Conservation (phyloP, 306 rosid genomes). For the Astragalus glycyphyllos region DNA sequence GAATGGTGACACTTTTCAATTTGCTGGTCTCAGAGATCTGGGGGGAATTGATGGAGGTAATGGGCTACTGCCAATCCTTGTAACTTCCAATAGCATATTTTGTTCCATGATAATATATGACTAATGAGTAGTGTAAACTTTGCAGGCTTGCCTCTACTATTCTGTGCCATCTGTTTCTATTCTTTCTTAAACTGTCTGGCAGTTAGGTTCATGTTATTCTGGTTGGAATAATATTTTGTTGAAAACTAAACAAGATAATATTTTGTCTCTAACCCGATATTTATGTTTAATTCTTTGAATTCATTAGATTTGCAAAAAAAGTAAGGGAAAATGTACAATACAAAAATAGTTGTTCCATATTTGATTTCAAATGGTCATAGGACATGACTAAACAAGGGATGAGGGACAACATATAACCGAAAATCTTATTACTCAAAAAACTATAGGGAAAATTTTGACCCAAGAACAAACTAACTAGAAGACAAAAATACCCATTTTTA, state of each 20-base stretch:
- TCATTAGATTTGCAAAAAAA: neutral
- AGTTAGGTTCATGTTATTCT: constrained; percentile 16
- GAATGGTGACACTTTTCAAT: constrained; percentile 99
- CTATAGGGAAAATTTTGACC: no score
- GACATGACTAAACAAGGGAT: neutral
- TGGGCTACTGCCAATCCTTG: constrained; percentile 27
- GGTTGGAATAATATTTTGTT: constrained; percentile 22
- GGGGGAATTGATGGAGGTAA: constrained; percentile 87
- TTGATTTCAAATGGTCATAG: neutral
- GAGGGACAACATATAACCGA: neutral
- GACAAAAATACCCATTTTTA: neutral
- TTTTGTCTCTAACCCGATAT: constrained; percentile 3
- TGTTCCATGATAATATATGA: constrained; percentile 33
- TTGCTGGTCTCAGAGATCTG: constrained; percentile 85
- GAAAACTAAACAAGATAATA: constrained; percentile 18
- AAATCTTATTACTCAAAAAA: neutral
- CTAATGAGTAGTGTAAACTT: constrained; percentile 11
- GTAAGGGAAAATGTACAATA: neutral
- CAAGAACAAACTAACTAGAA: neutral
- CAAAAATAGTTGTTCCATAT: neutral
- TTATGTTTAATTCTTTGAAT: constrained; percentile 3
- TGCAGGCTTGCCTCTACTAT: constrained; percentile 12
- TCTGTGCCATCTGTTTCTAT: constrained; percentile 10
- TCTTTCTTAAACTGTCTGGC: constrained; percentile 16
- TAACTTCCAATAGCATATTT: constrained; percentile 26